Evolutionary conservation across 768 basidiomycete species (phyloP).

Genomic region (Candolleomyces eurysporus): DNA sequence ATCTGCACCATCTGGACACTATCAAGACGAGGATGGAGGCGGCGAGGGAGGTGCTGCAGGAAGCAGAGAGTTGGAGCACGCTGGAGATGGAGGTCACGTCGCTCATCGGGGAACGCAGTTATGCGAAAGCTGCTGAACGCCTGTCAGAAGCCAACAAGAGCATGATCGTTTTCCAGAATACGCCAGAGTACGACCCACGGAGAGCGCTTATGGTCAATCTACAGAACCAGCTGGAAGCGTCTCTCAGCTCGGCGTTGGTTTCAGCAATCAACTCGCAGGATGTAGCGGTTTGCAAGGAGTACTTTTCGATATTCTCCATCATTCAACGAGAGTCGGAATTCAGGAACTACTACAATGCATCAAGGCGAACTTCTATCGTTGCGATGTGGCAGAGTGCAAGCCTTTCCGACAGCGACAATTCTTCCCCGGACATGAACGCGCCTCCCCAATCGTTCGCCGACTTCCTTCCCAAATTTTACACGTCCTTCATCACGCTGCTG

Average conservation of each 20-base stretch:
- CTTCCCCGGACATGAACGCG: conserved; percentile 10
- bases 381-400: conserved; percentile 64
- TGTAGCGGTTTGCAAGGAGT: conserved; percentile 67
- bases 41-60: conserved; percentile 83
- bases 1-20: conserved; percentile 77
- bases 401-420: conserved; percentile 47
- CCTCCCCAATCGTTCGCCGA: conserved; percentile 47
- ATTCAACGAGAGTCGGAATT: conserved; percentile 94
- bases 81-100: conserved; percentile 90
- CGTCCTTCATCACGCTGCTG: conserved; percentile 62
- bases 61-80: conserved; percentile 96
- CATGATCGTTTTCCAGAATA: conserved; percentile 92
- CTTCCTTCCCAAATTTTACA: conserved; percentile 77
- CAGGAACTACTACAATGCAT: conserved; percentile 90
- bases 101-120: conserved; percentile 75
- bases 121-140: conserved; percentile 88
- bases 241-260: conserved; percentile 86
- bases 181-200: conserved; percentile 85
- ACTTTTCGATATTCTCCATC: conserved; percentile 83
- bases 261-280: conserved; percentile 83
- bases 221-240: conserved; percentile 94
- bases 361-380: conserved; percentile 63
- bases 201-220: conserved; percentile 85
- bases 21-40: conserved; percentile 87
- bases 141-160: conserved; percentile 85